Evolutionary conservation across 495 filamentous ascomycete species (phyloP), one percentile per base, ranked within the genome.

Genomic region (Tuber indicum): DNA sequence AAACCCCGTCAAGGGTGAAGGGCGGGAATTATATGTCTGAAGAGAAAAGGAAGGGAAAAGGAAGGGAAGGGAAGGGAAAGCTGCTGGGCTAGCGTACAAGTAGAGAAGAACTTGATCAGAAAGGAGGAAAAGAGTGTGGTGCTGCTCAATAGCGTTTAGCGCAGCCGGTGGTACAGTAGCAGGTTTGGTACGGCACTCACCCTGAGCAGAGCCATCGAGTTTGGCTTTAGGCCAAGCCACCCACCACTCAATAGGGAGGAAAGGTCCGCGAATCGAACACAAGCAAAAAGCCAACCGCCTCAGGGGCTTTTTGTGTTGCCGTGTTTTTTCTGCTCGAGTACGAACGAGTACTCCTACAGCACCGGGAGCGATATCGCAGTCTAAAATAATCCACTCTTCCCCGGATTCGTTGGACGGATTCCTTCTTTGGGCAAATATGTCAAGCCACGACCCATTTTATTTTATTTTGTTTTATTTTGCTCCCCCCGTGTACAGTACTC

Each of bases 251-350:
- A 19, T 4, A 9, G 49, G 10, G 9, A 12, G 26, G 32, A 49
- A 17, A 32, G 0, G 21, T n/a, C 58, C 26, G 32, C 58, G 14
- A 66, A 66, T 66, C 23, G 58, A n/a, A 49, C 21, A 49, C 47
- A 49, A 23, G 47, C 47, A 46, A 23, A 32, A 32, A 16, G 58
- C n/a, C 26, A 10, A 32, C n/a, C 6, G n/a, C 26, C 26, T 66
- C 58, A 66, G 58, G 58, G 58, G 58, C n/a, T 32, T 32, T 66
- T 66, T 66, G n/a, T 66, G 58, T 66, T 66, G n/a, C 58, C 58
- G 10, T 66, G 58, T 32, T 12, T 17, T 16, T 12, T 26, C 6
- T 12, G 47, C 21, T 43, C 9, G 42, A 21, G 47, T 41, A 49
- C 32, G 32, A 32, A 32, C 32, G 32, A 32, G 32, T 32, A 32